phyloP scores from a whole-genome alignment of 163 green algal genomes.

The Chloromonas sp. region DNA sequence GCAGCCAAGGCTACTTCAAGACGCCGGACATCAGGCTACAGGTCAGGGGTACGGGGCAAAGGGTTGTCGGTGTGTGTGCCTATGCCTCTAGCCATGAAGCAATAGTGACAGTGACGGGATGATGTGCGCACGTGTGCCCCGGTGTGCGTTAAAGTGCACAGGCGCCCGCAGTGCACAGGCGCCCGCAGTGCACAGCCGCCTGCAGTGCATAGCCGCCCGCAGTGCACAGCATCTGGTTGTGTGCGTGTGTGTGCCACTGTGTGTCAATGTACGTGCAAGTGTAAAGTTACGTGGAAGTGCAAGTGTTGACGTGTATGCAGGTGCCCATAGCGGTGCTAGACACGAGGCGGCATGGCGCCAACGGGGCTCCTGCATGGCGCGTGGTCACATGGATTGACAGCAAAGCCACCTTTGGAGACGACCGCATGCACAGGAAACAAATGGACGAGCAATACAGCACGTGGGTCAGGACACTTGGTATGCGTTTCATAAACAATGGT shows the following conservation, averaged over 20 bases:
- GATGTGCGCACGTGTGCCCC: background rate
- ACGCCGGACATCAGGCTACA: conserved; percentile 70
- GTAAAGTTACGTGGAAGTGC: no score
- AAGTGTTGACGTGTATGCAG: no score
- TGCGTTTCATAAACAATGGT: background rate
- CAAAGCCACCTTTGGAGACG: conserved; percentile 89
- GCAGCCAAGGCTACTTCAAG: conserved; percentile 68
- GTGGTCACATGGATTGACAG: conserved; percentile 90
- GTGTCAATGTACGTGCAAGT: no score
- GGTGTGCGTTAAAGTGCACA: background rate
- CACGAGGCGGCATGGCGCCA: no score
- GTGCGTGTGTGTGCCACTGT: no score
- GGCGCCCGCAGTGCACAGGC: no score
- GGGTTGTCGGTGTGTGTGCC: background rate
- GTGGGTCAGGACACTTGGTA: conserved; percentile 19
- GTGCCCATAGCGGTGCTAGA: no score
- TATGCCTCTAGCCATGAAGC: background rate
- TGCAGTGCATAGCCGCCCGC: no score
- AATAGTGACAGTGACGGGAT: background rate
- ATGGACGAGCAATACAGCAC: conserved; percentile 72
- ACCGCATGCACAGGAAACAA: conserved; percentile 57
- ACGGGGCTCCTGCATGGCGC: conserved; percentile 11
- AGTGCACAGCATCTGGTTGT: no score
- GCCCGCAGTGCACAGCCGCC: no score
- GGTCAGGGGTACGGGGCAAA: conserved; percentile 19